phyloP scores from a whole-genome alignment of 106 monocot species.

The Dendrobium huoshanense region DNA sequence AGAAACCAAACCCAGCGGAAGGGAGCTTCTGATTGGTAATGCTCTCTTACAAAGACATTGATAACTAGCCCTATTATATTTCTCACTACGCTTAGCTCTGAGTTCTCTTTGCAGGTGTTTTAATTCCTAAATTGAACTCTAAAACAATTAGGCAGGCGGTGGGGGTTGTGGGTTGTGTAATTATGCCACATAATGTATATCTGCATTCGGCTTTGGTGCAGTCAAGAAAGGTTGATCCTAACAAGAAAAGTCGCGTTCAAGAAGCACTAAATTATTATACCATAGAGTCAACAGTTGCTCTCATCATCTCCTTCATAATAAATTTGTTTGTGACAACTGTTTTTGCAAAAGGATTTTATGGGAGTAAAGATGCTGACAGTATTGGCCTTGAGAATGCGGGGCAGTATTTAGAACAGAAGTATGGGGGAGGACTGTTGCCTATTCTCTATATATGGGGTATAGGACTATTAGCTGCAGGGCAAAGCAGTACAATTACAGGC shows the following conservation, averaged over 20 bases:
- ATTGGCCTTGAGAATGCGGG: slow-evolving; percentile 94
- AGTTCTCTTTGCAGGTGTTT: slow-evolving; percentile 34
- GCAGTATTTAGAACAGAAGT: slow-evolving; percentile 73
- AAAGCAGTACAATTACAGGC: slow-evolving; percentile 93
- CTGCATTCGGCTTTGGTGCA: slow-evolving; percentile 92
- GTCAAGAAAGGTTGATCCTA: slow-evolving; percentile 64
- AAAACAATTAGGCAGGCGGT: slow-evolving; percentile 84
- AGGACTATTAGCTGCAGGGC: slow-evolving; percentile 82
- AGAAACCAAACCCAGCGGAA: slow-evolving; percentile 72
- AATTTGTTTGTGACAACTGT: slow-evolving; percentile 84
- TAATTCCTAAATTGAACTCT: slow-evolving; percentile 75
- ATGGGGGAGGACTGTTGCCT: slow-evolving; percentile 64
- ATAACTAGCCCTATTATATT: background rate
- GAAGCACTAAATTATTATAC: slow-evolving; percentile 86
- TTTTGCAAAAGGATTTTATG: slow-evolving; percentile 92
- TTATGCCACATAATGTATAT: slow-evolving; percentile 94
- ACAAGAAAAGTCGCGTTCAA: slow-evolving; percentile 44
- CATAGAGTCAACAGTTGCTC: slow-evolving; percentile 71
- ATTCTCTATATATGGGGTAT: slow-evolving; percentile 95
- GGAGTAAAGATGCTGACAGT: slow-evolving; percentile 39
- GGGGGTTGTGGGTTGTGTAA: slow-evolving; percentile 82
- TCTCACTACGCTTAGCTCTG: background rate
- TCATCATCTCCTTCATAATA: slow-evolving; percentile 67
- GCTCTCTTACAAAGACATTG: background rate
- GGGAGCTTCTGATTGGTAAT: slow-evolving; percentile 69